phyloP scores from a whole-genome alignment of 768 basidiomycete genomes.

The Pisolithus orientalis region DNA sequence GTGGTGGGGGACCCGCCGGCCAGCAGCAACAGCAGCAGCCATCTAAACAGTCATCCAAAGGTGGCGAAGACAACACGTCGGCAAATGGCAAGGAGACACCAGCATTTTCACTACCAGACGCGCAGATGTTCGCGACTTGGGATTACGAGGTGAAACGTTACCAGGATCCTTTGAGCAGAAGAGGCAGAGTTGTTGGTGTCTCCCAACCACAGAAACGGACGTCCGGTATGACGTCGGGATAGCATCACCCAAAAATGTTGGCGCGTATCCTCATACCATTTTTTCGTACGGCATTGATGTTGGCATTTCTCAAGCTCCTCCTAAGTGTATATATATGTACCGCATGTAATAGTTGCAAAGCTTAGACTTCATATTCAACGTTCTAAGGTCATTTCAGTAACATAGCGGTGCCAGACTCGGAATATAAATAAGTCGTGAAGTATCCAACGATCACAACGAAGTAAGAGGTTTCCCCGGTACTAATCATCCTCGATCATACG shows the following conservation, averaged over 20 bases:
- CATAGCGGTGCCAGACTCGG: too few species aligned
- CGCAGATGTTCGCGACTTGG: constrained; percentile 47
- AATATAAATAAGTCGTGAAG: too few species aligned
- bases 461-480: neutral
- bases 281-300: too few species aligned
- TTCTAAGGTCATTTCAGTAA: too few species aligned
- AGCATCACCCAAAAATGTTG: too few species aligned
- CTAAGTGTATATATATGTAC: too few species aligned
- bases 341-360: too few species aligned
- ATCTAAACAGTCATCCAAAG: constrained; percentile 17
- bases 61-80: constrained; percentile 18
- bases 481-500: neutral
- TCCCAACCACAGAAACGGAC: neutral
- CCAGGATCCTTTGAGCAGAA: constrained; percentile 32
- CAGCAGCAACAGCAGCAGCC: too few species aligned
- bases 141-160: constrained; percentile 40
- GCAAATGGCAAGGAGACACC: constrained; percentile 19
- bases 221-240: neutral
- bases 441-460: neutral
- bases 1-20: neutral
- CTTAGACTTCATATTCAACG: too few species aligned
- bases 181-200: constrained; percentile 19
- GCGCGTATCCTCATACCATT: too few species aligned
- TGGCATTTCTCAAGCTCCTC: too few species aligned
- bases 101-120: constrained; percentile 36